Evolutionary conservation across 768 basidiomycete genomes (phyloP), one percentile per base, ranked within the genome.

Genomic region (Asterophora parasitica): DNA sequence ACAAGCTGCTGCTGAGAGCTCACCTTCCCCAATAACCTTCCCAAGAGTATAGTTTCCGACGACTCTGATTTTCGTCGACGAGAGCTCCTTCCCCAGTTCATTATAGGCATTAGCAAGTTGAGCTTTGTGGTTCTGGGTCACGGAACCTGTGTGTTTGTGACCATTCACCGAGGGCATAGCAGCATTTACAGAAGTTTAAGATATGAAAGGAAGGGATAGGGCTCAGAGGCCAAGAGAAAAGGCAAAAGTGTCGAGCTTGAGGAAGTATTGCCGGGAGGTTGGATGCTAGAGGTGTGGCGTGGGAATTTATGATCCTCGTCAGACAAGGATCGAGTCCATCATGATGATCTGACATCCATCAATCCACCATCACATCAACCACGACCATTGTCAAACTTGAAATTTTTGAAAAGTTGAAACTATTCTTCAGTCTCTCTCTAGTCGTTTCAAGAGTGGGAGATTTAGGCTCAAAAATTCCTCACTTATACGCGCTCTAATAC

Each of bases 41-140:
- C 94, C 92, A 7, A 96, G 75, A 19, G 92, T 95, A 61, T 96
- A 96, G 64, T 94, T 94, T 49, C 94, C 93, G 36, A 97, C 83
- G 23, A 96, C 90, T 54, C 87, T 85, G 48, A 97, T 75, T 72
- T 88, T 93, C 53, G 80, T 79, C 19, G 90, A 91, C n/a, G 87
- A 84, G 23, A 98, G 81, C 67, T 96, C 94, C 73, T 87, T 95
- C 56, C 93, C 94, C 5, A 98, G 81, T 75, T 95, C 93, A 70
- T 93, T 93, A 74, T 98, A 98, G 50, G 94, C 94, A 65, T 81
- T 91, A 60, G 87, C 87, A 62, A 98, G 90, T 65, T 93, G 83
- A 23, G 86, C 88, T 68, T 85, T 89, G 69, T 85, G 78, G 66
- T 90, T 91, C 69, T 84, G 81, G 41, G 77, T 71, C 53, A 83